A percentile compares a stretch with the other conserved stretches of the same genome.
Conservation (phyloP, 1,284 basidiomycete species). For the Malassezia arunalokei region DNA sequence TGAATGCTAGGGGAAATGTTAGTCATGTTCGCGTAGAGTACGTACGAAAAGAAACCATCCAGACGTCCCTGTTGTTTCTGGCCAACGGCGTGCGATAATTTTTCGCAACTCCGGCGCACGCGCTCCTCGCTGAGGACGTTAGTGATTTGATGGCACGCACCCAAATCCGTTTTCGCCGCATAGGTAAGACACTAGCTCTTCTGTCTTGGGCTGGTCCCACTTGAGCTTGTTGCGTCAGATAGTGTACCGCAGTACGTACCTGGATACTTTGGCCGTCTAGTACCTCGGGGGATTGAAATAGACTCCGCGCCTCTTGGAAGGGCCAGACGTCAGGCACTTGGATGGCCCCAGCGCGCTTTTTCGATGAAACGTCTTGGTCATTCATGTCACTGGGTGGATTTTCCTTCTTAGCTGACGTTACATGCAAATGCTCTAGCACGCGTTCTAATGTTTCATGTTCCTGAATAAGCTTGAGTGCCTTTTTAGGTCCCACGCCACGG, state of each 20-base stretch:
- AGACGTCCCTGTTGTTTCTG: conserved; percentile 91
- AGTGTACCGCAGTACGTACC: conserved; percentile 49
- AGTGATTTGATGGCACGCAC: conserved; percentile 50
- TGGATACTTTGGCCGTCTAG: conserved; percentile 73
- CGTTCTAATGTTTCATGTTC: conserved; percentile 70
- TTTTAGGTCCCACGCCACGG: conserved; percentile 87
- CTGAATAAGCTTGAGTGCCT: conserved; percentile 78
- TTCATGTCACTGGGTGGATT: conserved; percentile 14
- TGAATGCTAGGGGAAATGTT: not conserved
- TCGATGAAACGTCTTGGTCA: conserved; percentile 15
- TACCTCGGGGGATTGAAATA: conserved; percentile 83
- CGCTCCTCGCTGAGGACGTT: conserved; percentile 69
- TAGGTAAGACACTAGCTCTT: conserved; percentile 85
- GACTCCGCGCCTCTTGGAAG: conserved; percentile 81
- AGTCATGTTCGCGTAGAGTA: not conserved
- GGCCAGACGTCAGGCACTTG: conserved; percentile 86
- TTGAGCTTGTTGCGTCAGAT: conserved; percentile 56
- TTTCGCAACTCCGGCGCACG: conserved; percentile 86
- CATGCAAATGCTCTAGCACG: conserved; percentile 69
- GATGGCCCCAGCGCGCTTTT: conserved; percentile 49
- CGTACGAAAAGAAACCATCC: conserved; percentile 69
- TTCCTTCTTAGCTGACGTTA: conserved; percentile 15
- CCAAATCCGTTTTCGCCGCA: conserved; percentile 94
- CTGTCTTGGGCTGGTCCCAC: conserved; percentile 85
- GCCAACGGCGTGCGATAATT: conserved; percentile 71